Evolutionary conservation across 1,139 yeast genomes (phyloP), one percentile per base, ranked within the genome.

Genomic region (Blastobotrys proliferans): DNA sequence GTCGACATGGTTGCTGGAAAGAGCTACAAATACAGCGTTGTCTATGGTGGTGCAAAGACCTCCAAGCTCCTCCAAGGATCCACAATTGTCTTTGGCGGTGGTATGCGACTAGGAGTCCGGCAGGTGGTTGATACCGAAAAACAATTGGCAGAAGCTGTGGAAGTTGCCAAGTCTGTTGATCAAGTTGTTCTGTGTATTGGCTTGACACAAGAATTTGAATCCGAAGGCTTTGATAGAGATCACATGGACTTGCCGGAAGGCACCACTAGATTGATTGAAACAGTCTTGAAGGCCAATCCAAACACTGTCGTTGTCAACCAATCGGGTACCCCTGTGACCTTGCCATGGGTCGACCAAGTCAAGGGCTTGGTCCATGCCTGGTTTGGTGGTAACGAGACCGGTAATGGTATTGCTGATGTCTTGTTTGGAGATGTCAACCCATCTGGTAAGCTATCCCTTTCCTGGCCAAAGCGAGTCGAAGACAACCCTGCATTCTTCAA

Each of bases 351-450:
- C 11, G 60, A 68, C 31, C 58, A 71, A 19, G 75, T 71, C 14
- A 68, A 67, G 43, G 75, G 74, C 3, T 53, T 78, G 30, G 61
- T 78, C 6, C 83, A 79, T 45, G 77, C 72, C 16, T 68, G 72
- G 69, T 72, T 68, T 50, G 73, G 73, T 49, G 77, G 77, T 44
- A 66, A 63, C 49, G 77, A 73, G 51, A 54, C 68, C 45, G 79
- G 76, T 56, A 58, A 74, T 54, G 73, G 77, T 45, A 69, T 76
- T 51, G 81, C 79, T 1, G 82, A 77, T 51, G 70, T 77, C 21
- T 53, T 77, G 41, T 81, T 76, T 59, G 87, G 86, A 13, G 83
- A 78, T 41, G 72, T 68, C 14, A 78, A 77, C 55, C 86, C 87
- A 29, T 72, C 77, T 27, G 87, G 83, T 30, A 78, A 74, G 55